Percentiles rank a stretch among this genome's conserved stretches.
Conservation (phyloP, 176 grass and related monocot species). For the Cenchrus americanus region DNA sequence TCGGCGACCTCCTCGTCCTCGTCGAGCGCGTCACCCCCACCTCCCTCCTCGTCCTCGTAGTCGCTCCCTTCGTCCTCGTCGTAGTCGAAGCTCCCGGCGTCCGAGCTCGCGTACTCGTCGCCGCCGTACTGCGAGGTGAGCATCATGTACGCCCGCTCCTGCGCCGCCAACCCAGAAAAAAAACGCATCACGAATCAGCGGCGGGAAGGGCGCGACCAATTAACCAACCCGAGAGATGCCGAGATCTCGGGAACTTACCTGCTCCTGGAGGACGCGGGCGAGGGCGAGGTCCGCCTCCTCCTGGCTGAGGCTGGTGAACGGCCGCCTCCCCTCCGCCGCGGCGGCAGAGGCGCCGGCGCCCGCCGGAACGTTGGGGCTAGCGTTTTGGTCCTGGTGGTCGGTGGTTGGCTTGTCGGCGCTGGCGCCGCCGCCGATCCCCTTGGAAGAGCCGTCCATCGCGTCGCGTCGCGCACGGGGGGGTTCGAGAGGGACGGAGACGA, state of each 20-base stretch:
- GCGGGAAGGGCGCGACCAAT: background rate
- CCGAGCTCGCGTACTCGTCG: constrained; percentile 69
- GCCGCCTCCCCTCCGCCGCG: constrained; percentile 40
- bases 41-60: constrained; percentile 49
- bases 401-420: constrained; percentile 44
- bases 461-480: background rate
- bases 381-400: constrained; percentile 44
- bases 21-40: constrained; percentile 42
- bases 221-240: too few species aligned
- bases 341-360: constrained; percentile 6
- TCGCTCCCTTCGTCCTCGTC: constrained; percentile 56
- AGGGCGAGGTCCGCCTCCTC: constrained; percentile 97
- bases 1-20: constrained; percentile 50
- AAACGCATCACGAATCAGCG: constrained; percentile 2
- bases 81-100: constrained; percentile 60
- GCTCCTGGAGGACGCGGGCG: constrained; percentile 90
- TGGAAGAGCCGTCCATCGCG: constrained; percentile 68
- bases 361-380: constrained; percentile 30
- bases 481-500: background rate
- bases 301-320: constrained; percentile 94
- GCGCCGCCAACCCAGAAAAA: constrained; percentile 1
- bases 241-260: constrained; percentile 47
- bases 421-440: constrained; percentile 43
- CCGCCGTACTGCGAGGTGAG: constrained; percentile 54
- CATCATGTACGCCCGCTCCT: constrained; percentile 98